phyloP scores from a whole-genome alignment of 495 filamentous ascomycete species.

The Halenospora varia region DNA sequence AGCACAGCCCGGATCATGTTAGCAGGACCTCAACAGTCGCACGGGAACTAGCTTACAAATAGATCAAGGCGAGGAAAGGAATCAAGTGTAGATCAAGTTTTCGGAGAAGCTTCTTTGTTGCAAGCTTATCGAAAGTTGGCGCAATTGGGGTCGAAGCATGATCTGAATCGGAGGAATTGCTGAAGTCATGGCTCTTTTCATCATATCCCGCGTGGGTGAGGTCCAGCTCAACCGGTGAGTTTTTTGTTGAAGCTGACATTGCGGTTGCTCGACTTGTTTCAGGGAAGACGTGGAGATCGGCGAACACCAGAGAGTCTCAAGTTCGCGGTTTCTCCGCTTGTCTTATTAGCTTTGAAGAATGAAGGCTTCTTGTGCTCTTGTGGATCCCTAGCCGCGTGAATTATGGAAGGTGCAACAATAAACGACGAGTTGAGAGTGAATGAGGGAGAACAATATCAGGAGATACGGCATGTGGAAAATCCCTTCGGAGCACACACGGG shows the following conservation, averaged over 20 bases:
- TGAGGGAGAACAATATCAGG: too few relatives aligned
- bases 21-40: too few relatives aligned
- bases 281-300: not conserved
- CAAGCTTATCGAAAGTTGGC: constrained; percentile 8
- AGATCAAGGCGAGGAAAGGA: constrained; percentile 50
- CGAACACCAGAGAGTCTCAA: not conserved
- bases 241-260: not conserved
- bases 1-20: constrained; percentile 28
- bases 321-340: not conserved
- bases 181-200: not conserved
- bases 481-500: too few relatives aligned
- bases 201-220: not conserved
- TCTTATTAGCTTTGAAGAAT: not conserved
- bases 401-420: too few relatives aligned
- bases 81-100: constrained; percentile 47
- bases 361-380: not conserved
- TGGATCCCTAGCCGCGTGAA: too few relatives aligned
- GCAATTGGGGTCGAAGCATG: not conserved
- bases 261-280: not conserved
- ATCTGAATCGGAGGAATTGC: not conserved
- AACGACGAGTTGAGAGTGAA: too few relatives aligned
- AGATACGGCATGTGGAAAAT: too few relatives aligned
- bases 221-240: not conserved
- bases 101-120: constrained; percentile 40
- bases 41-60: constrained; percentile 35